These are phyloP conservation scores for thale cress (Arabidopsis thaliana) DNA, from an alignment of 345 rosid species.

Conservation along the genomic window DNA sequence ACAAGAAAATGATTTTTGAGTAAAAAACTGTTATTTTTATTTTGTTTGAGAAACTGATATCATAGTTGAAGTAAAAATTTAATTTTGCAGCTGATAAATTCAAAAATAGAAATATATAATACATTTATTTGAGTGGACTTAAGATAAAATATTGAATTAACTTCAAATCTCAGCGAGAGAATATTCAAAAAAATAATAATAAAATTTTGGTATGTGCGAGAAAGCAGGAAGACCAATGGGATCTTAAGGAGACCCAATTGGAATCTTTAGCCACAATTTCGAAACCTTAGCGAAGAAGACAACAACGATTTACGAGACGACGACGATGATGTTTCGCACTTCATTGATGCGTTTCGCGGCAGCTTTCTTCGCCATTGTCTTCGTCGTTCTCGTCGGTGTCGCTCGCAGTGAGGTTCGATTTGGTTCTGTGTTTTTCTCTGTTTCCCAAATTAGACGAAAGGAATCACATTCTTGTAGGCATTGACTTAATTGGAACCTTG, in stretches of 20 bases:
- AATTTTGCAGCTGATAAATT: background rate
- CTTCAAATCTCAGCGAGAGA: background rate
- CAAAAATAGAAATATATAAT: background rate
- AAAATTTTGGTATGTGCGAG: background rate
- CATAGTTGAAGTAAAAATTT: too few species aligned
- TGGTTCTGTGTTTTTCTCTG: constrained; percentile 14
- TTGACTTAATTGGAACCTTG: background rate
- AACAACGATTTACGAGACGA: constrained; percentile 20
- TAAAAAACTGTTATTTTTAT: background rate
- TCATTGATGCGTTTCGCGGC: constrained; percentile 27
- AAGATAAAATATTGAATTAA: background rate
- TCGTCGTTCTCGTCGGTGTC: constrained; percentile 49
- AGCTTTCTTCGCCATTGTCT: constrained; percentile 39
- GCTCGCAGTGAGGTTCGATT: constrained; percentile 43
- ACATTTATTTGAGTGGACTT: constrained; percentile 1
- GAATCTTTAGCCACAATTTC: constrained; percentile 1
- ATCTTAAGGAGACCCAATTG: constrained; percentile 21
- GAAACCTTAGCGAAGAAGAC: constrained; percentile 44
- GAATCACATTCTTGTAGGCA: constrained; percentile 5
- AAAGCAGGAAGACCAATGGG: constrained; percentile 37
- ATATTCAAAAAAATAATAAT: background rate
- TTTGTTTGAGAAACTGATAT: background rate
- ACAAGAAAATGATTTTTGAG: background rate
- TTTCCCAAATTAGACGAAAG: background rate
- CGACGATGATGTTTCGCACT: constrained; percentile 21